Base-by-base conservation (phyloP, 192 early-diverging fungal species). In the Chytriomyces hyalinus region DNA sequence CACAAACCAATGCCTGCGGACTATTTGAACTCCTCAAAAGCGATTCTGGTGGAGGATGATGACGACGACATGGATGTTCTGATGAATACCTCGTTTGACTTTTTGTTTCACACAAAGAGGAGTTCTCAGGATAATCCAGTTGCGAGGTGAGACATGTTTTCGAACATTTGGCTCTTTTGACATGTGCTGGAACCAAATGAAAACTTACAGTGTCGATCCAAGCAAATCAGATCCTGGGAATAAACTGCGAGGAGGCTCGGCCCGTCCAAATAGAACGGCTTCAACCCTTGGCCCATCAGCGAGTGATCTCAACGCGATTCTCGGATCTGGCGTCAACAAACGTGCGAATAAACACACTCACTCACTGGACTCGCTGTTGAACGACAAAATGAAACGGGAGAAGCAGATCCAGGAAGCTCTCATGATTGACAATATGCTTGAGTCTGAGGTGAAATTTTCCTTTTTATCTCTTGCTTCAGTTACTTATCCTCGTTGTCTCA, bases 61-160 rank as follows among this genome's bases (percentile, higher is more conserved):
- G 73, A 75, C 26, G 73, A 75, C 22, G 73, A 75, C 36, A 17
- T 75, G 73, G 73, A 75, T 17, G n/a, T 75, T 6, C 17, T 75
- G 9, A 9, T 75, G 46, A 65, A 65, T 28, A 9, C 73, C 3
- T 66, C 61, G 1, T 75, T 65, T 28, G 63, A 75, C 36, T 75
- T 75, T 51, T 28, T 75, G 46, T 47, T 17, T 10, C 10, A 48
- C 48, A 68, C 15, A 68, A 68, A 68, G 67, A 68, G 20, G 13
- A 68, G 44, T 17, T 17, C 44, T 9, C 15, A 48, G n/a, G 47
- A 68, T 22, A 13, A 13, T 11, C 15, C 24, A 43, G 2, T 22
- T 20, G 63, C 17, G 11, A 65, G 63, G 13, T 15, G 24, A 20
- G 20, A 13, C 11, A 20, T 65, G 1, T 26, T 22, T 22, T n/a